Evolutionary conservation across 1,284 basidiomycete genomes (phyloP).

Genomic region (Bondarzewia mesenterica): DNA sequence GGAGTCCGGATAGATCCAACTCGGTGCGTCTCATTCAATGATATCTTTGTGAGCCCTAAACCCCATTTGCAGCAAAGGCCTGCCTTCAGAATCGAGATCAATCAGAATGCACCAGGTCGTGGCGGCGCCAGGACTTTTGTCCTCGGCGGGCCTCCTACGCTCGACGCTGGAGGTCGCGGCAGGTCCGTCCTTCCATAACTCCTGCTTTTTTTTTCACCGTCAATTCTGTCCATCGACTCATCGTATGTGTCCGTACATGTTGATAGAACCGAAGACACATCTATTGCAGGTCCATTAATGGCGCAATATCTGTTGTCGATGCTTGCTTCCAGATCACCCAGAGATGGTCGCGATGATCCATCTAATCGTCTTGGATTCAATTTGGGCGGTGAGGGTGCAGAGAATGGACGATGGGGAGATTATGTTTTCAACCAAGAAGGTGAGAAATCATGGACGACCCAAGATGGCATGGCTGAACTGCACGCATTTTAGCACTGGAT

Average conservation of each 20-base stretch:
- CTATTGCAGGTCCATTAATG: slow-evolving; percentile 54
- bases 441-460: slow-evolving; percentile 14
- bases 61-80: slow-evolving; percentile 14
- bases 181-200: background rate
- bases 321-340: slow-evolving; percentile 30
- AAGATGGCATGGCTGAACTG: background rate
- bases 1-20: slow-evolving; percentile 1
- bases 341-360: slow-evolving; percentile 27
- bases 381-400: slow-evolving; percentile 25
- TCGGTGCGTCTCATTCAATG: slow-evolving; percentile 1
- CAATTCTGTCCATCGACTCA: background rate
- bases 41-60: background rate
- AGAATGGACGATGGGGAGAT: slow-evolving; percentile 61
- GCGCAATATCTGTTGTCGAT: slow-evolving; percentile 64
- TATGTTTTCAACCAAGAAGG: slow-evolving; percentile 82
- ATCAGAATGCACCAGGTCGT: slow-evolving; percentile 22
- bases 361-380: slow-evolving; percentile 21
- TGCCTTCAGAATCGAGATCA: slow-evolving; percentile 32
- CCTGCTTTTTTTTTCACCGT: background rate
- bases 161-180: slow-evolving; percentile 11
- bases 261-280: slow-evolving; percentile 10
- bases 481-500: slow-evolving; percentile 51
- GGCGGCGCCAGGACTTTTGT: slow-evolving; percentile 32
- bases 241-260: background rate
- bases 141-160: slow-evolving; percentile 31